Base-by-base conservation (phyloP, 2,329 filamentous ascomycete genomes). In the Neurospora crassa region DNA sequence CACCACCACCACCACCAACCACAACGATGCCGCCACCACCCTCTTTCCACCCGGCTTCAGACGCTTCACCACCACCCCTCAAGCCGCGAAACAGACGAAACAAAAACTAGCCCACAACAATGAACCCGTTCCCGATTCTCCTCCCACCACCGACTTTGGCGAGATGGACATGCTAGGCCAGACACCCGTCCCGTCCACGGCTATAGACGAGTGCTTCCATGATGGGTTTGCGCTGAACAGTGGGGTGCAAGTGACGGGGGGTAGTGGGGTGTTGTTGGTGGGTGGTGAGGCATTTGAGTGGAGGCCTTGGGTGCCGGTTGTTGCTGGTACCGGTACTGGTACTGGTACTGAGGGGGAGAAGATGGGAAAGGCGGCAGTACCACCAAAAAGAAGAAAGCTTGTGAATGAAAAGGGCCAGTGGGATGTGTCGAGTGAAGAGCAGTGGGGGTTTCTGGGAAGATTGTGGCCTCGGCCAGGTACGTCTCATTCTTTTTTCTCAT, bases 151-250 rank as follows among this genome's bases (percentile, higher is more conserved):
- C 2, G 91, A 96, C 81, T 93, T 98, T 76, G 83, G 82, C 59
- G 86, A 87, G 16, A 85, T 98, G 74, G 90, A 99, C 79, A 90
- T 99, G 7, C 86, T 98, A 5, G 90, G 88, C 53, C 89, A 89
- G 75, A 89, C 90, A 1, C 91, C 93, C 0, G 84, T 88, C 4
- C 96, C 95, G 0, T 90, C 93, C 0, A 97, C 93, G 0, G 89
- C 90, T 1, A 89, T 99, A 67, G 94, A 97, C 76, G 89, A 91
- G 6, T 97, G 93, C 82, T 88, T 92, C 72, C 83, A 87, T 72
- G 90, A 95, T 76, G 96, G 96, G 1, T 99, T 99, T 80, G 89
- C 91, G 74, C 84, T 99, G 67, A 92, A 96, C 81, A 96, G 90
- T 76, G 94, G 94, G 12, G 83, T 92, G 43, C 89, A 88, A 70